Evolutionary conservation across 225 moss, liverwort and hornwort species (phyloP), one percentile per base, ranked within the genome.

Genomic region (Polytrichum formosum): DNA sequence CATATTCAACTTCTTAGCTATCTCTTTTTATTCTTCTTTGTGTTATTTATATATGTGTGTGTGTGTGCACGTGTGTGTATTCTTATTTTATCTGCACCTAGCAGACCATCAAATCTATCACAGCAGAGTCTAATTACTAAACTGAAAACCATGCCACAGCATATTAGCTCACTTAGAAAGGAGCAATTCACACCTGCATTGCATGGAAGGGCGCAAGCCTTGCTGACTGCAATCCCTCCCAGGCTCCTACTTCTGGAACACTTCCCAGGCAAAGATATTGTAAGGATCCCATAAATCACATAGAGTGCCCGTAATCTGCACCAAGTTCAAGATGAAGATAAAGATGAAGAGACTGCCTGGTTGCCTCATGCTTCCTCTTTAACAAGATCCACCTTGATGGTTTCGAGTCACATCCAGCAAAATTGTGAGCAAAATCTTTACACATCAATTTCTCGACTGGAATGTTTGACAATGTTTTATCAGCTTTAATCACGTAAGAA

Each of bases 181-280:
- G 46, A 28, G 66, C 67, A 53, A 59, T 18, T 27, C 54, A 22
- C 67, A 95, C 95, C 96, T 98, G 94, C 97, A 98, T 94, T 54
- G 92, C 85, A 54, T 86, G 85, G 28, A 98, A 98, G 23, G 85
- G 81, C 33, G 84, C 73, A 67, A 82, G 94, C 56, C 64, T 84
- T 71, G 82, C 75, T 73, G 77, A 78, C 69, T 80, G 68, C 56
- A 98, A 72, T 53, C 66, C 75, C 66, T 88, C 91, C 97, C 94
- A 94, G 55, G 90, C 94, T 72, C 83, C 90, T 53, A 98, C 91
- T 70, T 86, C 93, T 95, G 90, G 79, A 75, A 26, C 75, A 61
- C 13, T 67, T 64, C n/a, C 70, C 69, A 18, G 65, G 64, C 22
- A 59, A 65, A 61, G 64, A 60, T 66, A 56, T 69, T 76, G 19